These are phyloP conservation scores for Claviceps monticola DNA, from an alignment of 2,329 filamentous ascomycete species.

Conservation along the genomic window DNA sequence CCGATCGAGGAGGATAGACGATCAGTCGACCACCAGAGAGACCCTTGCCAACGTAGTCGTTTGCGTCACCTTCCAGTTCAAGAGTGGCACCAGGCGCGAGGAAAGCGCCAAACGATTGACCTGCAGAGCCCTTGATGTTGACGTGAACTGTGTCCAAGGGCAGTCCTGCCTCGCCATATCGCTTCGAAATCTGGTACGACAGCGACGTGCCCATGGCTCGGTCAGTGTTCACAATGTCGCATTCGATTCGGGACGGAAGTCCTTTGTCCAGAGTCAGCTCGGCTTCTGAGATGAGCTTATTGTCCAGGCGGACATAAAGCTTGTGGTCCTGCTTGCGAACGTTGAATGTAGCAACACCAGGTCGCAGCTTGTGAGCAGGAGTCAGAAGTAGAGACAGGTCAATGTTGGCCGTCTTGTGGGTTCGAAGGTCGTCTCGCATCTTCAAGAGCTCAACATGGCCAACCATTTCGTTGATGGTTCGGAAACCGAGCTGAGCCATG, in stretches of 20 bases:
- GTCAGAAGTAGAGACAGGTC: conserved; percentile 87
- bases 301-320: conserved; percentile 84
- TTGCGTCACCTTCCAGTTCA: conserved; percentile 88
- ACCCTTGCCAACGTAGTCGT: conserved; percentile 95
- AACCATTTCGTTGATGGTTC: conserved; percentile 96
- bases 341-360: conserved; percentile 91
- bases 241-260: conserved; percentile 83
- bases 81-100: conserved; percentile 86
- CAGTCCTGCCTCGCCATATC: conserved; percentile 77
- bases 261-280: conserved; percentile 92
- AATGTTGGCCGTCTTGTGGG: conserved; percentile 81
- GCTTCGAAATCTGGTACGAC: conserved; percentile 90
- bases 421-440: conserved; percentile 78
- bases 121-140: conserved; percentile 91
- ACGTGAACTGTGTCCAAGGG: conserved; percentile 90
- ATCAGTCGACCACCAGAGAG: conserved; percentile 86
- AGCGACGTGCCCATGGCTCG: conserved; percentile 85
- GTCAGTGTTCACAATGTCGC: conserved; percentile 92
- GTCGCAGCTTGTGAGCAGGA: conserved; percentile 87
- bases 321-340: conserved; percentile 95
- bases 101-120: conserved; percentile 92
- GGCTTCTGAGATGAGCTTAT: conserved; percentile 92
- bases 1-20: conserved; percentile 79
- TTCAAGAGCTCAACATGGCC: conserved; percentile 77
- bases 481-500: conserved; percentile 91